A percentile compares a stretch with the other conserved stretches of the same genome.
phyloP scores from a whole-genome alignment of 108 stramenopile genomes.

The Skeletonema potamos region DNA sequence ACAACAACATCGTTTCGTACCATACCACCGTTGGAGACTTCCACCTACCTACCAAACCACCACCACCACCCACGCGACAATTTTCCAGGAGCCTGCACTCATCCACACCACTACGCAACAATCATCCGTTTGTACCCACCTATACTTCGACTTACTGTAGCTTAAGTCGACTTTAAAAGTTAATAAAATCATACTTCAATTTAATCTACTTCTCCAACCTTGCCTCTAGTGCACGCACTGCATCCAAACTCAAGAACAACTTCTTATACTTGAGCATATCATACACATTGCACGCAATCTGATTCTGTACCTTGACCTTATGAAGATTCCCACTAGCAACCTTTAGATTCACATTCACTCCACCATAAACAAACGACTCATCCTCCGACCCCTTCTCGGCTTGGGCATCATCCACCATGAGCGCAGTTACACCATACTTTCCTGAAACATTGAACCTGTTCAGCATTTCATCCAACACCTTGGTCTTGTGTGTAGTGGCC shows the following conservation, averaged over 20 bases:
- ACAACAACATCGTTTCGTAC: background rate
- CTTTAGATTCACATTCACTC: constrained; percentile 72
- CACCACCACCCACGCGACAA: background rate
- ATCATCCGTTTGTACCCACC: background rate
- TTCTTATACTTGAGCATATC: constrained; percentile 79
- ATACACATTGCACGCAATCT: constrained; percentile 68
- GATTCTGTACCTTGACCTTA: constrained; percentile 64
- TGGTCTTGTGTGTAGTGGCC: constrained; percentile 71
- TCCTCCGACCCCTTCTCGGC: constrained; percentile 29
- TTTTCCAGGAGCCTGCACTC: background rate
- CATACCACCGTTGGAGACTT: background rate
- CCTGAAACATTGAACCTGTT: constrained; percentile 49
- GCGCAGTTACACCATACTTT: constrained; percentile 51
- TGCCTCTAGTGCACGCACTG: constrained; percentile 62
- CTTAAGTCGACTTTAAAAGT: background rate
- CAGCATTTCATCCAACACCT: constrained; percentile 52
- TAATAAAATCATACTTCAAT: background rate
- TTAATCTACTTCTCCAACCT: constrained; percentile 43
- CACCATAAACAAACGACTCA: constrained; percentile 39
- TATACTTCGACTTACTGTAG: no score
- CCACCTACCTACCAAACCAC: background rate
- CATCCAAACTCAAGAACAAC: constrained; percentile 65
- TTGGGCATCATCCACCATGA: constrained; percentile 66
- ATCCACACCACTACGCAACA: background rate
- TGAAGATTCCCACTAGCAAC: constrained; percentile 68